Evolutionary conservation across 257 asterid genomes (phyloP).

Genomic region (Paulownia fortunei): DNA sequence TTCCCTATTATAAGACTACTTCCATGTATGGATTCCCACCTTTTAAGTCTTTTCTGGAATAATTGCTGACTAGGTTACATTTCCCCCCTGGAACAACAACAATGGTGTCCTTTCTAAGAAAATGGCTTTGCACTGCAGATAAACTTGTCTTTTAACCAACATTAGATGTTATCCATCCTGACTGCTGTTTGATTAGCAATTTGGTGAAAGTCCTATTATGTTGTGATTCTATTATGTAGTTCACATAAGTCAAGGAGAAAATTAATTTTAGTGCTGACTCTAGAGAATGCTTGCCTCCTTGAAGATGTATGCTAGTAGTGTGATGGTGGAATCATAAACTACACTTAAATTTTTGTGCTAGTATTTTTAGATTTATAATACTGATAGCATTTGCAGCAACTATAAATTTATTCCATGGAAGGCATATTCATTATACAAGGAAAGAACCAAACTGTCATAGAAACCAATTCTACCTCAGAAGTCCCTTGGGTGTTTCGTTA

Average conservation of each 20-base stretch:
- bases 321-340: background rate
- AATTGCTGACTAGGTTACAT: too few relatives aligned
- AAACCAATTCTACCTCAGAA: constrained; percentile 4
- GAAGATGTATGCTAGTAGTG: background rate
- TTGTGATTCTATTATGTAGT: background rate
- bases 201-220: background rate
- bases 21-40: too few relatives aligned
- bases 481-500: background rate
- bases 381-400: background rate
- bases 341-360: background rate
- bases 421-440: background rate
- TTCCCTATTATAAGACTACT: too few relatives aligned
- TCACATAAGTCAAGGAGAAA: background rate
- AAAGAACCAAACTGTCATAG: background rate
- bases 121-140: too few relatives aligned
- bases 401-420: background rate
- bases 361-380: background rate
- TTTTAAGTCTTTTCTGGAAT: too few relatives aligned
- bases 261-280: background rate
- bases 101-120: too few relatives aligned
- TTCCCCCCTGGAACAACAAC: too few relatives aligned
- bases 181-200: background rate
- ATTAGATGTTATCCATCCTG: too few relatives aligned
- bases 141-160: too few relatives aligned
- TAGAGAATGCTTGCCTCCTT: background rate